A percentile compares a stretch with the other conserved stretches of the same genome.
phyloP scores from a whole-genome alignment of 1,284 basidiomycete genomes.

The Moesziomyces aphidis region DNA sequence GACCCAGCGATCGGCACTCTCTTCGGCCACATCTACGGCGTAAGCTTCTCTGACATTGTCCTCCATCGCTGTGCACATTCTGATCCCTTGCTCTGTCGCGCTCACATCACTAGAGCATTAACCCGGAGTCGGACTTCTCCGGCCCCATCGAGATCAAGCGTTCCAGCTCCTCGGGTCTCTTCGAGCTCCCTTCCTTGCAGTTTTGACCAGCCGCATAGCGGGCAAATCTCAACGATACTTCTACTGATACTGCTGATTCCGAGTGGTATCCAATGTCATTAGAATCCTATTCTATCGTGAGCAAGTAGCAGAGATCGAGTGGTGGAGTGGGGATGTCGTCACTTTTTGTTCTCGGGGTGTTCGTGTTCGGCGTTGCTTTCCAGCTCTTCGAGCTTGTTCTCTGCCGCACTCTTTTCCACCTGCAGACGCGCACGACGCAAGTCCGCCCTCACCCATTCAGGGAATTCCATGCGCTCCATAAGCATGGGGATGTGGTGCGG shows the following conservation, averaged over 20 bases:
- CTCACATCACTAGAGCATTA: constrained; percentile 22
- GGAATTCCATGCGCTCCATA: constrained; percentile 47
- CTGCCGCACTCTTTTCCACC: constrained; percentile 25
- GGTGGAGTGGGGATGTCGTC: neutral
- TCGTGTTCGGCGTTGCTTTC: constrained; percentile 32
- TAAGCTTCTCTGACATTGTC: constrained; percentile 16
- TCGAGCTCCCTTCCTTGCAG: constrained; percentile 36
- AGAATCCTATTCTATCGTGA: neutral
- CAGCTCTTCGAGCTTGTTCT: constrained; percentile 48
- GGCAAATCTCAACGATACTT: too few relatives aligned
- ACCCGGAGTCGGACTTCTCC: constrained; percentile 40
- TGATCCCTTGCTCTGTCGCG: neutral
- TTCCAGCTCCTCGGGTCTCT: constrained; percentile 19
- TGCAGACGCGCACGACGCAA: constrained; percentile 45
- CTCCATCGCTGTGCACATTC: neutral
- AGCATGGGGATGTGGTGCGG: constrained; percentile 34
- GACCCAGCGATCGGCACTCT: constrained; percentile 47
- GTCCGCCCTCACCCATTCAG: constrained; percentile 44
- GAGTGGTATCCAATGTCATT: neutral
- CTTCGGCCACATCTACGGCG: constrained; percentile 57
- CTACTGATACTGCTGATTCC: too few relatives aligned
- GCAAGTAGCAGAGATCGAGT: neutral
- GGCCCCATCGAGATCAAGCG: constrained; percentile 42
- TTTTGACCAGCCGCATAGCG: constrained; percentile 1
- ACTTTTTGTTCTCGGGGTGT: constrained; percentile 25